A percentile compares a stretch with the other conserved stretches of the same genome.
Evolutionary conservation across 2,329 filamentous ascomycete species (phyloP).

Genomic region (Botryotinia convoluta): DNA sequence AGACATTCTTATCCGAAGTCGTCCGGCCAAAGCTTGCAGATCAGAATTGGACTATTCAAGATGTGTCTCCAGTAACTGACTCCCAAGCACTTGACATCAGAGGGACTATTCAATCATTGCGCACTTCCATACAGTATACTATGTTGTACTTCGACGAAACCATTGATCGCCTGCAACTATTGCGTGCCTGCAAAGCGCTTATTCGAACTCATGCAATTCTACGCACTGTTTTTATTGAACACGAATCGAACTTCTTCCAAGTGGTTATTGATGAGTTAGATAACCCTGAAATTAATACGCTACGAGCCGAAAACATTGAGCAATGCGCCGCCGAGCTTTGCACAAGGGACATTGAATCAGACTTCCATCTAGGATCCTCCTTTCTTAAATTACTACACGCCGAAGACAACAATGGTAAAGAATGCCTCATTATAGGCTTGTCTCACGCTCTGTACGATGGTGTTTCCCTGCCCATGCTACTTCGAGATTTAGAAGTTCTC

Average conservation of each 20-base stretch:
- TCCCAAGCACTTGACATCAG: conserved; percentile 44
- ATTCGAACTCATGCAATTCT: conserved; percentile 41
- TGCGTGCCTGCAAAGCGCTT: conserved; percentile 34
- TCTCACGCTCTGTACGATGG: conserved; percentile 63
- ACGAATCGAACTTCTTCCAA: conserved; percentile 39
- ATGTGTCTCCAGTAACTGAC: conserved; percentile 42
- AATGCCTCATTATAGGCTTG: conserved; percentile 43
- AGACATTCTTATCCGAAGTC: conserved; percentile 39
- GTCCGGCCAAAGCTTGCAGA: conserved; percentile 41
- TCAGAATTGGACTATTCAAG: conserved; percentile 40
- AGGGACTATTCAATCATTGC: conserved; percentile 35
- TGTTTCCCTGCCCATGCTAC: conserved; percentile 50
- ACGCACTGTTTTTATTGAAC: conserved; percentile 41
- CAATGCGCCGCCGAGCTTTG: conserved; percentile 38
- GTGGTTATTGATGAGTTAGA: conserved; percentile 39
- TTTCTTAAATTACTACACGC: conserved; percentile 39
- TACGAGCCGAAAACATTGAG: conserved; percentile 35
- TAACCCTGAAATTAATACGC: conserved; percentile 33
- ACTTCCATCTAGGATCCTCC: conserved; percentile 42
- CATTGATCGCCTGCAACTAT: conserved; percentile 35
- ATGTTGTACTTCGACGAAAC: conserved; percentile 37
- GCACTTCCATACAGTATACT: conserved; percentile 43
- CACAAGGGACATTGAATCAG: conserved; percentile 38
- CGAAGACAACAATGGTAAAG: conserved; percentile 28
- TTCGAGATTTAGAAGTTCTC: conserved; percentile 26